phyloP scores from a whole-genome alignment of 2,329 filamentous ascomycete genomes.

The Byssochlamys sp. region DNA sequence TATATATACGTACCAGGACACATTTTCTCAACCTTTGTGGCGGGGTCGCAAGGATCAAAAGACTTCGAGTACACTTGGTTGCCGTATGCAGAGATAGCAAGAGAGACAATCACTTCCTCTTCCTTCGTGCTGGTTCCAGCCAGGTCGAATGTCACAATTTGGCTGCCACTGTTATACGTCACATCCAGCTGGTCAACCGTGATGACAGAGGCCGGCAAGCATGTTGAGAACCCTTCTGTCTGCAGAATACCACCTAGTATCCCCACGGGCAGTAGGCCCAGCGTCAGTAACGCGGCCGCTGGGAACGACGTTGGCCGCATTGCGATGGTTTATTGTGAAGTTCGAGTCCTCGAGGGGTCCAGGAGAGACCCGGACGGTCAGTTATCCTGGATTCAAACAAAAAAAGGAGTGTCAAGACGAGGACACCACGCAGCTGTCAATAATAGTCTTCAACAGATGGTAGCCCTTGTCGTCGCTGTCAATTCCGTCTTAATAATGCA shows the following conservation, averaged over 20 bases:
- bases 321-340: constrained; percentile 6
- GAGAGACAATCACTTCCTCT: constrained; percentile 69
- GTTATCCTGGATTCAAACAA: neutral
- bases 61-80: constrained; percentile 64
- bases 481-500: neutral
- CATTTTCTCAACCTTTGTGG: constrained; percentile 59
- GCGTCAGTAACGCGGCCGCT: constrained; percentile 14
- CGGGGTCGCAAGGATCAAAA: constrained; percentile 71
- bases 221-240: constrained; percentile 71
- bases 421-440: neutral
- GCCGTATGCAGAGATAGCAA: constrained; percentile 78
- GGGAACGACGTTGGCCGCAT: constrained; percentile 18
- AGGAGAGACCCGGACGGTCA: neutral
- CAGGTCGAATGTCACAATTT: constrained; percentile 70
- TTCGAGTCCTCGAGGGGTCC: neutral
- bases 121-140: constrained; percentile 61
- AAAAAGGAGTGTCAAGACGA: neutral
- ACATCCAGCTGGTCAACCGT: constrained; percentile 66
- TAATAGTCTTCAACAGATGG: neutral
- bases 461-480: neutral
- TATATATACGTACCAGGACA: constrained; percentile 59
- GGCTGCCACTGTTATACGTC: constrained; percentile 64
- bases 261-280: constrained; percentile 18
- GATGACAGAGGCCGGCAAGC: constrained; percentile 50
- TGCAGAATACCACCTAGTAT: constrained; percentile 62